These are phyloP conservation scores for Aspergillus glaucus DNA, from an alignment of 2,329 filamentous ascomycete species.

Conservation along the genomic window DNA sequence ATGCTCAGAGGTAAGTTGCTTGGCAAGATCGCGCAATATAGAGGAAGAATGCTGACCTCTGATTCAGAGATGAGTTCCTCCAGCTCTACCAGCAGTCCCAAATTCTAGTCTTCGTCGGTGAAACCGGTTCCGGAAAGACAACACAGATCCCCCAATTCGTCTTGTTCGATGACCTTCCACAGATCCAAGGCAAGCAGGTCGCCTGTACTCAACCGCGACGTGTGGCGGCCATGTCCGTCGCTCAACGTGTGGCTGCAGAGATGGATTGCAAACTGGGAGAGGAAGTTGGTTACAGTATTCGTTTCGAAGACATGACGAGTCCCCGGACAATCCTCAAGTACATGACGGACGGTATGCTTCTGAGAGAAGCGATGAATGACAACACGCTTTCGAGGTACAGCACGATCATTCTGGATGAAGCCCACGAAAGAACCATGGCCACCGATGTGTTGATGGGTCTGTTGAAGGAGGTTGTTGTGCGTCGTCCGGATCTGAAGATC, in stretches of 20 bases:
- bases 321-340: conserved; percentile 92
- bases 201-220: conserved; percentile 96
- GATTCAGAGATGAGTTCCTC: conserved; percentile 74
- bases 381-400: conserved; percentile 86
- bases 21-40: neutral
- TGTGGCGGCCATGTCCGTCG: conserved; percentile 97
- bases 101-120: conserved; percentile 96
- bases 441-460: conserved; percentile 97
- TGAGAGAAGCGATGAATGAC: conserved; percentile 95
- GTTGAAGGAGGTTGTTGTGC: conserved; percentile 77
- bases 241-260: conserved; percentile 94
- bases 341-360: conserved; percentile 99
- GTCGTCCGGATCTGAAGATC: conserved; percentile 87
- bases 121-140: conserved; percentile 98
- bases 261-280: conserved; percentile 89
- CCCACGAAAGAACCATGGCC: conserved; percentile 92
- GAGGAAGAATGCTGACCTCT: neutral
- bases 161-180: conserved; percentile 90
- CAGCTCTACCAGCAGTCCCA: conserved; percentile 87
- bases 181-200: conserved; percentile 78
- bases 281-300: conserved; percentile 97
- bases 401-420: conserved; percentile 97
- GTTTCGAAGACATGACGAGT: conserved; percentile 92
- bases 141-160: conserved; percentile 99
- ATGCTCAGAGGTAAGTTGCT: conserved; percentile 69